These are phyloP conservation scores for Euclidium syriacum DNA, from an alignment of 345 rosid species.

Conservation along the genomic window DNA sequence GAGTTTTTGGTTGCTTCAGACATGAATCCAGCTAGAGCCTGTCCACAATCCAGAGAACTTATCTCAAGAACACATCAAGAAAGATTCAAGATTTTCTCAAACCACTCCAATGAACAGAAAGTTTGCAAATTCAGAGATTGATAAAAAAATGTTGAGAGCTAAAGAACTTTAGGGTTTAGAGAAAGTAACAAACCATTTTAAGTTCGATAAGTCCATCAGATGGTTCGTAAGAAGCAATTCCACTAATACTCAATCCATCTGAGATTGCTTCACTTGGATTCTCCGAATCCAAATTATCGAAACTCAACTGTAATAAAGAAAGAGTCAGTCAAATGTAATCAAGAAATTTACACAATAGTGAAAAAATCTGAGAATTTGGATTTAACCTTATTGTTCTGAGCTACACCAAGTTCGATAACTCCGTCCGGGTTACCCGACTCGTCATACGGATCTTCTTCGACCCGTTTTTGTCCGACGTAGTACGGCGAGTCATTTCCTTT, in stretches of 20 bases:
- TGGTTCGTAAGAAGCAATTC: constrained; percentile 69
- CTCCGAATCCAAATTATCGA: constrained; percentile 48
- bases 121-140: background rate
- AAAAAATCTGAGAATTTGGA: background rate
- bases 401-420: constrained; percentile 66
- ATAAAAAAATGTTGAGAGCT: background rate
- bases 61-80: constrained; percentile 6
- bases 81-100: background rate
- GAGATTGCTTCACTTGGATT: constrained; percentile 47
- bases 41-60: constrained; percentile 11
- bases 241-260: constrained; percentile 45
- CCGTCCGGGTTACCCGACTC: constrained; percentile 62
- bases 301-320: background rate
- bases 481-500: constrained; percentile 53
- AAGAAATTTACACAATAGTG: constrained; percentile 37
- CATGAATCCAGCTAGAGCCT: constrained; percentile 84
- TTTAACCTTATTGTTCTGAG: constrained; percentile 44
- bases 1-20: constrained; percentile 48
- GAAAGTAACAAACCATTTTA: constrained; percentile 53
- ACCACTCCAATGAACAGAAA: background rate
- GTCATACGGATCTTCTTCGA: constrained; percentile 64
- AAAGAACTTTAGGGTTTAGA: background rate
- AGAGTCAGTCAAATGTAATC: background rate
- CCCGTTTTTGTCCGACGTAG: constrained; percentile 47
- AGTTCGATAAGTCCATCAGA: constrained; percentile 65